phyloP scores from a whole-genome alignment of 352 stramenopile genomes.

The Phytopythium vexans region DNA sequence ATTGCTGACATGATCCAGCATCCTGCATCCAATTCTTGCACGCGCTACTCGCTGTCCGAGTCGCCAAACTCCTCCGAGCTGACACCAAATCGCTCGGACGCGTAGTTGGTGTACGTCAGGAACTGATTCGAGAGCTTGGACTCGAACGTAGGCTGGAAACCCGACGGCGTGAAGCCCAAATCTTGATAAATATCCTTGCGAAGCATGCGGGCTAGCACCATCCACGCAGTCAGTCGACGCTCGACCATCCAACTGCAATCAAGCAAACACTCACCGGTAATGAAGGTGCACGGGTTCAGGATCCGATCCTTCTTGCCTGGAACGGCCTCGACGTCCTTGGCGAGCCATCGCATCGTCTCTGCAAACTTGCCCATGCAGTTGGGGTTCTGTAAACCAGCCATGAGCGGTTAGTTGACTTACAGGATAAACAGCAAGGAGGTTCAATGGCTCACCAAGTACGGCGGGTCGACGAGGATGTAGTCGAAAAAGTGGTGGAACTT shows the following conservation, averaged over 20 bases:
- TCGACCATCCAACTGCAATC: constrained; percentile 1
- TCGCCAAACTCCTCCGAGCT: constrained; percentile 38
- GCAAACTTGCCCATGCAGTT: constrained; percentile 63
- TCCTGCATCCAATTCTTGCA: neutral
- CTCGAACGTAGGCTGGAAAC: constrained; percentile 46
- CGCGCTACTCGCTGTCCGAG: constrained; percentile 25
- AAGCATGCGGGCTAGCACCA: constrained; percentile 32
- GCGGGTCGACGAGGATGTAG: constrained; percentile 53
- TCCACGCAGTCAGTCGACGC: constrained; percentile 4
- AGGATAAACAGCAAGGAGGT: neutral
- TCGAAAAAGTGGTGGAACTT: constrained; percentile 61
- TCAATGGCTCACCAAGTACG: constrained; percentile 37
- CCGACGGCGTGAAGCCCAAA: constrained; percentile 42
- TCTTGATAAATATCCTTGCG: constrained; percentile 53
- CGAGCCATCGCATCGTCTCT: constrained; percentile 49
- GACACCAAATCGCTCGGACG: constrained; percentile 41
- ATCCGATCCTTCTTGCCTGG: constrained; percentile 34
- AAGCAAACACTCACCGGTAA: constrained; percentile 30
- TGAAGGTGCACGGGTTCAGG: constrained; percentile 45
- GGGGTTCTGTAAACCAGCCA: constrained; percentile 22
- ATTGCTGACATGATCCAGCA: no score
- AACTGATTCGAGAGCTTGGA: constrained; percentile 66
- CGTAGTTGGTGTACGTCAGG: constrained; percentile 59
- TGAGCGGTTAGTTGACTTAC: neutral
- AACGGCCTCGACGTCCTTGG: constrained; percentile 29